These are phyloP conservation scores for Cryptosporidium meleagridis DNA, from an alignment of 169 alveolate genomes.

Conservation along the genomic window DNA sequence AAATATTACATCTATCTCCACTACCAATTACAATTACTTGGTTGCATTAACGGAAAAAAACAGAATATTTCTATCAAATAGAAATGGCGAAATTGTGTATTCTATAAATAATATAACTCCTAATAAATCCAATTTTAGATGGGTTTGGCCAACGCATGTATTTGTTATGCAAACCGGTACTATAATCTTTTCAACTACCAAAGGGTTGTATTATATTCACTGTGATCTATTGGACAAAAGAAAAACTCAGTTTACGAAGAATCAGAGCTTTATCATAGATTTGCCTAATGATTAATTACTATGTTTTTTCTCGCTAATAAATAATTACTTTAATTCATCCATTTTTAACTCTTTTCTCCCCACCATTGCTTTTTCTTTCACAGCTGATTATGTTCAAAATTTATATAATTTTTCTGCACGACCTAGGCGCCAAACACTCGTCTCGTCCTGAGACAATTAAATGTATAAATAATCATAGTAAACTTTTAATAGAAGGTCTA, in stretches of 20 bases:
- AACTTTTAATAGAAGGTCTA: neutral
- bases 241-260: neutral
- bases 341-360: neutral
- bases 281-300: neutral
- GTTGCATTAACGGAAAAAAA: conserved; percentile 46
- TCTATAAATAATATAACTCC: conserved; percentile 17
- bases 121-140: conserved; percentile 14
- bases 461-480: neutral
- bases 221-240: conserved; percentile 21
- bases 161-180: conserved; percentile 6
- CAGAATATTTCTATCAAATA: conserved; percentile 16
- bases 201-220: conserved; percentile 2
- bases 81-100: conserved; percentile 41
- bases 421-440: conserved; percentile 29
- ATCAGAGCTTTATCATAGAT: neutral
- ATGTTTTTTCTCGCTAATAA: neutral
- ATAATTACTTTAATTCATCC: neutral
- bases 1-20: conserved; percentile 26
- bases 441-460: conserved; percentile 71
- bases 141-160: conserved; percentile 72
- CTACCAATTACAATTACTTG: conserved; percentile 10
- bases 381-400: neutral
- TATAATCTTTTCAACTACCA: conserved; percentile 10
- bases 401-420: neutral
- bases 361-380: neutral